Base-by-base conservation (phyloP, 257 asterid species). In the Capsicum chinense region DNA sequence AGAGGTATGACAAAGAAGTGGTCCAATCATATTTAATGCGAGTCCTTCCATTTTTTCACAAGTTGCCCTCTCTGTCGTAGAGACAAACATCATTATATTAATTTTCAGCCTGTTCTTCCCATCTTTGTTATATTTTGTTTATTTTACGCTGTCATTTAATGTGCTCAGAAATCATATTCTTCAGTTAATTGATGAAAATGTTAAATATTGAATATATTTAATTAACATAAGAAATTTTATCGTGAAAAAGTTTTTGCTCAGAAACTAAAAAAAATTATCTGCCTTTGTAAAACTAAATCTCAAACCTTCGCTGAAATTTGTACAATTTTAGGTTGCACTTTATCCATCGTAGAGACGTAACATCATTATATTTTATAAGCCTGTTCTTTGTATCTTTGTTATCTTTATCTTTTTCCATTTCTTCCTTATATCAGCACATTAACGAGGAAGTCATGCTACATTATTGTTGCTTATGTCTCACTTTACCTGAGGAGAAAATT, bases 1-100 rank as follows among this genome's bases (percentile, higher is more conserved):
- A 76, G 63, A 59, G 42, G 35, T 15, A n/a, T 9, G 78, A 83
- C 83, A 87, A 69, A 50, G 37, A 79, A 79, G 68, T 37, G 1
- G 76, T 83, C 14, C 83, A 62, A 39, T 52, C 70, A 59, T 73
- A 47, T 84, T 14, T 47, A 56, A 13, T 37, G 83, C 78, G 71
- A 84, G 88, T 70, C 80, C 85, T 80, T 79, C 16, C 5, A 9
- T 6, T 39, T 54, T 21, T 73, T 83, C 59, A 56, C 60, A 56
- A 48, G 14, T n/a, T 3, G 47, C 47, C 48, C 44, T 39, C 42
- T 39, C 5, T 39, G 2, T 39, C 44, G 44, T 39, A 39, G 44
- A 39, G 79, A 71, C n/a, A 9, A n/a, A 2, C 39, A 47, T 71
- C 58, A 11, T n/a, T 17, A n/a, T 71, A 71, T 11, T 19, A 47